Conservation (phyloP, 352 stramenopile species). For the Saprolegnia diclina region DNA sequence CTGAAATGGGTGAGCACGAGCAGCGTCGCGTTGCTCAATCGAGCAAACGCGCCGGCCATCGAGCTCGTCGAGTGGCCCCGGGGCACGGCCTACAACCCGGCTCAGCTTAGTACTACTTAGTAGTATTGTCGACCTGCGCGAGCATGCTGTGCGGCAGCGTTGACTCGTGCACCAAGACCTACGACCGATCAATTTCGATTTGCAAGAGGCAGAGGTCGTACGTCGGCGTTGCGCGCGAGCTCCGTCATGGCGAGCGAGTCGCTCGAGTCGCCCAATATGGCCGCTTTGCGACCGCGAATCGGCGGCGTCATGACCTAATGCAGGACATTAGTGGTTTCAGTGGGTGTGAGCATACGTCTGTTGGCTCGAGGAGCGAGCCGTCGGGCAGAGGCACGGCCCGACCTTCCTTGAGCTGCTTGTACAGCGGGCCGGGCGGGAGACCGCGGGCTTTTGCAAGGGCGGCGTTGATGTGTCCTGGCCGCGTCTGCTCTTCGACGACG, state of each 20-base stretch:
- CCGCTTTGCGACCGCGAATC: constrained; percentile 59
- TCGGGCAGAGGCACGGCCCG: constrained; percentile 75
- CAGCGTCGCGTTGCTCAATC: constrained; percentile 67
- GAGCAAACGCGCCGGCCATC: constrained; percentile 70
- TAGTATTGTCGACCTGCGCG: constrained; percentile 33
- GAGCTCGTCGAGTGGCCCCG: constrained; percentile 73
- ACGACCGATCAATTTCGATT: neutral
- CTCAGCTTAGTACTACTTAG: constrained; percentile 13
- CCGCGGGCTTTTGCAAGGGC: constrained; percentile 73
- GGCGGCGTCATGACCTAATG: constrained; percentile 51
- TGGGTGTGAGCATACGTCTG: constrained; percentile 46
- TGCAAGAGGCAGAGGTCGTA: constrained; percentile 30
- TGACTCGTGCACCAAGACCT: constrained; percentile 85
- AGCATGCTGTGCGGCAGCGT: constrained; percentile 71
- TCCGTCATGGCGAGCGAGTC: constrained; percentile 72
- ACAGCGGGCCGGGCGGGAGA: constrained; percentile 85
- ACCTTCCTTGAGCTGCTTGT: constrained; percentile 85
- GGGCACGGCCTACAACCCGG: constrained; percentile 39
- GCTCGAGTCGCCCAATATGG: constrained; percentile 69
- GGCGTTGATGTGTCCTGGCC: constrained; percentile 80
- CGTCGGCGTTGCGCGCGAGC: constrained; percentile 68
- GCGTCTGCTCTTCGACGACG: constrained; percentile 66
- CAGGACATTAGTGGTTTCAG: neutral
- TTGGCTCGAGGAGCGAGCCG: constrained; percentile 61
- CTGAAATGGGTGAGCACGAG: constrained; percentile 83